Conservation (phyloP, 2,329 filamentous ascomycete genomes). For the Lachnellula subtilissima region DNA sequence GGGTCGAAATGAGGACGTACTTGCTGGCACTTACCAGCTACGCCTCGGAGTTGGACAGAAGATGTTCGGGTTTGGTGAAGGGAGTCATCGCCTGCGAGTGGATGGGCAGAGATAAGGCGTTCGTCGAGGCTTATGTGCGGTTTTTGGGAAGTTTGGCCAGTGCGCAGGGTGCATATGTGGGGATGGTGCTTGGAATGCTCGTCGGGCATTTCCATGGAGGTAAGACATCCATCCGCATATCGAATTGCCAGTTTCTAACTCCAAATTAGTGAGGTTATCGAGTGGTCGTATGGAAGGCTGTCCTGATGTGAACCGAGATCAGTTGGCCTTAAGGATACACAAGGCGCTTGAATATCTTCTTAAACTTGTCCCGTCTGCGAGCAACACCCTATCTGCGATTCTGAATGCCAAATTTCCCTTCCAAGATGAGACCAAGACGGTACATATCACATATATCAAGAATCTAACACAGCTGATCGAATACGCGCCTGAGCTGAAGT, state of each 20-base stretch:
- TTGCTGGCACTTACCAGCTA: slow-evolving; percentile 59
- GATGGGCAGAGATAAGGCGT: slow-evolving; percentile 60
- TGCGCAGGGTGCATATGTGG: slow-evolving; percentile 74
- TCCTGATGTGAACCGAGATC: slow-evolving; percentile 55
- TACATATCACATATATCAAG: slow-evolving; percentile 82
- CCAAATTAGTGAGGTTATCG: slow-evolving; percentile 32
- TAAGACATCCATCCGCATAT: slow-evolving; percentile 28
- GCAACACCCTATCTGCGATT: slow-evolving; percentile 62
- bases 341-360: slow-evolving; percentile 70
- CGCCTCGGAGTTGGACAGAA: slow-evolving; percentile 54
- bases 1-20: slow-evolving; percentile 48
- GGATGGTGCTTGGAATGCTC: slow-evolving; percentile 71
- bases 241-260: slow-evolving; percentile 36
- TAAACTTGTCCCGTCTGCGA: slow-evolving; percentile 74
- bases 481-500: slow-evolving; percentile 72
- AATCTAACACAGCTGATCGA: slow-evolving; percentile 74
- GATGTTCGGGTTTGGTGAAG: slow-evolving; percentile 54
- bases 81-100: slow-evolving; percentile 58
- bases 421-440: slow-evolving; percentile 67
- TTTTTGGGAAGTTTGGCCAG: slow-evolving; percentile 71
- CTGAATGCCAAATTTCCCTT: slow-evolving; percentile 69
- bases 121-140: slow-evolving; percentile 62
- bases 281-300: slow-evolving; percentile 37
- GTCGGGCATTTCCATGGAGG: slow-evolving; percentile 67
- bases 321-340: slow-evolving; percentile 70